Percentiles rank a stretch among this genome's conserved stretches.
These are phyloP conservation scores for Pseudonitzschia pungens DNA, from an alignment of 108 stramenopile genomes.

Conservation along the genomic window DNA sequence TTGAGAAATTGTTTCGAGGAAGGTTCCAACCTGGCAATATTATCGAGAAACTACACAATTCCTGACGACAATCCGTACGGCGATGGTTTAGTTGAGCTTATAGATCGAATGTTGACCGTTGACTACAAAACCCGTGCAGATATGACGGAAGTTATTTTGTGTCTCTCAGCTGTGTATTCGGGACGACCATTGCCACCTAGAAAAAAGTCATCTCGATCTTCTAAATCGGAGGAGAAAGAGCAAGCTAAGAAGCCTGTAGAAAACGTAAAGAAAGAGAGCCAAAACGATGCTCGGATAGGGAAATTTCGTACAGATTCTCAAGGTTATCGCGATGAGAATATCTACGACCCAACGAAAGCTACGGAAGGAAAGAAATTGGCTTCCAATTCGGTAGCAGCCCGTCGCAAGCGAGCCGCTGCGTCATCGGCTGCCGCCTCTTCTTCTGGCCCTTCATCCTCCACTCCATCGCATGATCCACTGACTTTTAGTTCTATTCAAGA, in stretches of 20 bases:
- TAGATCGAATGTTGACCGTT: constrained; percentile 82
- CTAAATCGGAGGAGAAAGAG: constrained; percentile 23
- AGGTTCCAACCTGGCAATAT: constrained; percentile 89
- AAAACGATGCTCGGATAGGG: constrained; percentile 43
- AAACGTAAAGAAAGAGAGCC: constrained; percentile 23
- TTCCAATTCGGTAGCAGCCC: constrained; percentile 80
- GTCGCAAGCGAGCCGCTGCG: constrained; percentile 57
- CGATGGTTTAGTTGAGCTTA: constrained; percentile 72
- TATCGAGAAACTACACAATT: constrained; percentile 84
- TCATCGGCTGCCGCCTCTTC: constrained; percentile 17
- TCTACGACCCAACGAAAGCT: constrained; percentile 46
- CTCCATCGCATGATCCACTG: not conserved
- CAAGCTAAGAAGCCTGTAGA: constrained; percentile 35
- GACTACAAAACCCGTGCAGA: constrained; percentile 78
- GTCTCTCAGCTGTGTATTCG: constrained; percentile 76
- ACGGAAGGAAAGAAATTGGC: constrained; percentile 74
- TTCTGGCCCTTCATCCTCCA: not conserved
- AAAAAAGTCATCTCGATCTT: constrained; percentile 37
- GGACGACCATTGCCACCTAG: constrained; percentile 72
- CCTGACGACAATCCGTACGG: constrained; percentile 85
- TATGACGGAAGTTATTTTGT: constrained; percentile 89
- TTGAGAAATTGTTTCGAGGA: constrained; percentile 91
- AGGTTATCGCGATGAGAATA: constrained; percentile 45
- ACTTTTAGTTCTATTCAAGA: constrained; percentile 24
- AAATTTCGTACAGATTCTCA: constrained; percentile 81